Evolutionary conservation across 495 filamentous ascomycete genomes (phyloP).

Genomic region (Lasiosphaeria hispida): DNA sequence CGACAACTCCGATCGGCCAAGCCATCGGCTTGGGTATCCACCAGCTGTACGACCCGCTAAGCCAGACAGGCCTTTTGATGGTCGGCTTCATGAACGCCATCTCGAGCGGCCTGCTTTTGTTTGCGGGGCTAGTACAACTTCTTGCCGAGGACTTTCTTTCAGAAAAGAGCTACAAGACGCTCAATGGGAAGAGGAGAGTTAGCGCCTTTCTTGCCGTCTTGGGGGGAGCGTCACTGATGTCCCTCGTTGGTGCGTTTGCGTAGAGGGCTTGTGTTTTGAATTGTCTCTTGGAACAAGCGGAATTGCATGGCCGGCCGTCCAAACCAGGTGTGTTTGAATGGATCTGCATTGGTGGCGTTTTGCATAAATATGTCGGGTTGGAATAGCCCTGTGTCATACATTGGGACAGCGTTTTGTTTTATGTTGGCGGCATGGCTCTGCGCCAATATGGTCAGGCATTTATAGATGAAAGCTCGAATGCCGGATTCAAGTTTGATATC

Average conservation of each 20-base stretch:
- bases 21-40: constrained; percentile 82
- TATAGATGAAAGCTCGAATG: too few relatives aligned
- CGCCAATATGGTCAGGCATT: too few relatives aligned
- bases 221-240: constrained; percentile 77
- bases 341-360: constrained; percentile 10
- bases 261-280: constrained; percentile 29
- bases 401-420: background rate
- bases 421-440: too few relatives aligned
- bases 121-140: constrained; percentile 87
- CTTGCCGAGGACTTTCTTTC: constrained; percentile 92
- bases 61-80: constrained; percentile 79
- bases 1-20: constrained; percentile 88
- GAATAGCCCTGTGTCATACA: background rate
- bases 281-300: background rate
- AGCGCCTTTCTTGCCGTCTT: constrained; percentile 76
- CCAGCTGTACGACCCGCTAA: constrained; percentile 78
- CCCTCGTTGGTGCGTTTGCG: constrained; percentile 86
- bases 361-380: background rate
- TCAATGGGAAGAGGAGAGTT: constrained; percentile 68
- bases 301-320: constrained; percentile 1
- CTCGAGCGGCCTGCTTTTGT: constrained; percentile 79
- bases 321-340: background rate
- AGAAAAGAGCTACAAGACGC: constrained; percentile 74
- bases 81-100: constrained; percentile 94
- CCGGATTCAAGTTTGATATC: too few relatives aligned